Percentiles rank a stretch among this genome's conserved stretches.
Conservation (phyloP, 805 yeast species). For the Pichia cephalocereana region DNA sequence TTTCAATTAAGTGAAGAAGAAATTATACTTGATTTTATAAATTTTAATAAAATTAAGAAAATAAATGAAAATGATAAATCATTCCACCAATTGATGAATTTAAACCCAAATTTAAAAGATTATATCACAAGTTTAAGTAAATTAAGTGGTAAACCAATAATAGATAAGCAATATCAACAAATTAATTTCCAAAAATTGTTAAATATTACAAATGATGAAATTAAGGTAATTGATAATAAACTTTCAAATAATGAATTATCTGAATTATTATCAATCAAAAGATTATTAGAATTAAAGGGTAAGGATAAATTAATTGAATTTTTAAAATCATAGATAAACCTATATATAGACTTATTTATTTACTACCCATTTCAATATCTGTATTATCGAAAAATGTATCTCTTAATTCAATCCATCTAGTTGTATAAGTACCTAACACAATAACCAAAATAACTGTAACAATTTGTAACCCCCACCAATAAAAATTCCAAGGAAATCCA, state of each 20-base stretch:
- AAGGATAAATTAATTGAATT: constrained; percentile 54
- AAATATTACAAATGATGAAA: constrained; percentile 25
- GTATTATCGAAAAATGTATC: constrained; percentile 83
- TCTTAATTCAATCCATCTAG: constrained; percentile 85
- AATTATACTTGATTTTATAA: constrained; percentile 59
- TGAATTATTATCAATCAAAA: constrained; percentile 47
- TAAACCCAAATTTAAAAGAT: constrained; percentile 20
- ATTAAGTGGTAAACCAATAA: constrained; percentile 26
- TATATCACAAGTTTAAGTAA: constrained; percentile 24
- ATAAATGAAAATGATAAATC: constrained; percentile 24
- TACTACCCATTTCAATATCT: constrained; percentile 43
- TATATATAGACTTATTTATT: not conserved
- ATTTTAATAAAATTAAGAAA: constrained; percentile 35
- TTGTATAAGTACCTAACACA: constrained; percentile 77
- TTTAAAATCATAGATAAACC: constrained; percentile 25
- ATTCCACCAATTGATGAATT: constrained; percentile 21
- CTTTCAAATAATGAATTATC: constrained; percentile 32
- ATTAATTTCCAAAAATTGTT: constrained; percentile 42
- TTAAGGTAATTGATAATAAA: constrained; percentile 12
- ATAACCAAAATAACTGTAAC: constrained; percentile 62
- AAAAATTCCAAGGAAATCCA: constrained; percentile 56
- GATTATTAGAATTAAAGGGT: constrained; percentile 61
- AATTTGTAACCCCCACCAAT: constrained; percentile 82
- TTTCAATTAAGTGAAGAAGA: constrained; percentile 62
- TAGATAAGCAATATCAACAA: constrained; percentile 22